Conservation (phyloP, 2,329 filamentous ascomycete species). For the Penicillium sclerotiorum region DNA sequence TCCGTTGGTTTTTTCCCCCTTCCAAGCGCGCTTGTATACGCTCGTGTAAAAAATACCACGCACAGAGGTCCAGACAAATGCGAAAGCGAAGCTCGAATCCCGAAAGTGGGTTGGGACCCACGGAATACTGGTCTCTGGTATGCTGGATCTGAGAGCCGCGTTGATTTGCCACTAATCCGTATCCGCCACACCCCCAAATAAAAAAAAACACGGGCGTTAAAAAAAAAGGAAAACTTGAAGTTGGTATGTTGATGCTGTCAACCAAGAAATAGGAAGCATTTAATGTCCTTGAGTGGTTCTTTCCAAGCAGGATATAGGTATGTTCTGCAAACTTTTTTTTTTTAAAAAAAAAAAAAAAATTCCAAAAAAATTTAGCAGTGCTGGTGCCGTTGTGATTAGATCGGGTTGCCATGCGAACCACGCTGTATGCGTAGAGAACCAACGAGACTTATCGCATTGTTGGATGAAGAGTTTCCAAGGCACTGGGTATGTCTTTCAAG, state of each 20-base stretch:
- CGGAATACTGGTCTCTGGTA: conserved; percentile 20
- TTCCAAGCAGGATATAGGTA: too few species aligned
- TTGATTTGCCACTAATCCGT: conserved; percentile 19
- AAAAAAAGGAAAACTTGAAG: neutral
- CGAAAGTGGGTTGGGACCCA: conserved; percentile 10
- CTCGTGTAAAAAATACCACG: conserved; percentile 1
- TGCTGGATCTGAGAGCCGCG: conserved; percentile 24
- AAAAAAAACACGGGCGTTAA: neutral
- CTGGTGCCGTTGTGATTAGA: too few species aligned
- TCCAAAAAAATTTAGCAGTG: too few species aligned
- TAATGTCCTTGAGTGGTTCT: too few species aligned
- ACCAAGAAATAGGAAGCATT: too few species aligned
- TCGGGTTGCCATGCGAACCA: neutral
- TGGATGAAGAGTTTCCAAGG: neutral
- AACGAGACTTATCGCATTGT: neutral
- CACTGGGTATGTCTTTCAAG: neutral
- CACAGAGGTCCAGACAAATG: conserved; percentile 1
- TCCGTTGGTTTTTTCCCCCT: neutral
- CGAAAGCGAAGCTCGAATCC: conserved; percentile 2
- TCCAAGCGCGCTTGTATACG: too few species aligned
- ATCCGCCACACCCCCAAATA: conserved; percentile 4
- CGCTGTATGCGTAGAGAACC: neutral
- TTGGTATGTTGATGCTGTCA: too few species aligned
- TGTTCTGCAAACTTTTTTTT: too few species aligned
- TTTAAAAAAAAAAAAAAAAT: too few species aligned